phyloP scores from a whole-genome alignment of 768 basidiomycete genomes.

The Kwoniella botswanensis region DNA sequence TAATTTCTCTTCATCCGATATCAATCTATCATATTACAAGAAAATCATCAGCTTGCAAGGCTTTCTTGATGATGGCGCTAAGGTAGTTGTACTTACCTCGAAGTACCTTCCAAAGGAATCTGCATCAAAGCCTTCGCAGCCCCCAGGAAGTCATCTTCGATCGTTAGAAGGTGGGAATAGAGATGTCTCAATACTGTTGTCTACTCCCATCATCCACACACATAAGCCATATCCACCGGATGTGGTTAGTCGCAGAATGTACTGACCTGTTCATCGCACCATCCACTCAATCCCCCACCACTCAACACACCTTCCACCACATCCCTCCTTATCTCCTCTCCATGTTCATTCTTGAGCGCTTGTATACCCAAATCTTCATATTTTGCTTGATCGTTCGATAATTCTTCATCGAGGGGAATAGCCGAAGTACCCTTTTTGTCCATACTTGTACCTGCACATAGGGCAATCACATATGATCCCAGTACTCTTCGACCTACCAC shows the following conservation, averaged over 20 bases:
- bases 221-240: no score
- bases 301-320: constrained; percentile 77
- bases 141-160: constrained; percentile 90
- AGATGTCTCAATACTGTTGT: constrained; percentile 81
- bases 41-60: constrained; percentile 1
- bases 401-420: constrained; percentile 62
- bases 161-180: constrained; percentile 86
- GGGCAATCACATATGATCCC: constrained; percentile 70
- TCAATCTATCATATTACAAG: constrained; percentile 60
- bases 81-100: constrained; percentile 65
- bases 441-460: constrained; percentile 46
- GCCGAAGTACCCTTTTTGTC: constrained; percentile 62
- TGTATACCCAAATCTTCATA: constrained; percentile 38
- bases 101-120: constrained; percentile 86
- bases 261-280: constrained; percentile 89
- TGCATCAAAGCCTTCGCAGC: constrained; percentile 91
- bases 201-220: constrained; percentile 59
- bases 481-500: constrained; percentile 88
- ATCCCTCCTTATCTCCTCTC: constrained; percentile 61
- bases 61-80: not conserved
- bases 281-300: constrained; percentile 72
- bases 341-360: constrained; percentile 44
- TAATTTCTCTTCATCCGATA: constrained; percentile 83
- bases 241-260: not conserved
- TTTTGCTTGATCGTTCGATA: constrained; percentile 47